A percentile compares a stretch with the other conserved stretches of the same genome.
phyloP scores from a whole-genome alignment of 192 early-diverging fungal genomes.

The Linnemannia schmuckeri region DNA sequence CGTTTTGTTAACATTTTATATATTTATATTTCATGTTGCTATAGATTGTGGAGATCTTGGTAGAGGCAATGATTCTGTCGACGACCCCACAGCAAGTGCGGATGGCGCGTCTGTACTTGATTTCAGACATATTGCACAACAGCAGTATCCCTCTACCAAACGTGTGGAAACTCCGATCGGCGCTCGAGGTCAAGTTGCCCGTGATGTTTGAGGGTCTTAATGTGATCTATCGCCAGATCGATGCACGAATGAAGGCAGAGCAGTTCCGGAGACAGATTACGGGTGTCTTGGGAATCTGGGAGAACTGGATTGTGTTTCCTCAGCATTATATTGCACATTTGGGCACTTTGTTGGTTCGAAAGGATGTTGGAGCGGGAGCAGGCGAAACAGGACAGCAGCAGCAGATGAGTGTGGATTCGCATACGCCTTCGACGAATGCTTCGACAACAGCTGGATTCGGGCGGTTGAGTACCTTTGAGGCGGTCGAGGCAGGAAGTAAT shows the following conservation, averaged over 20 bases:
- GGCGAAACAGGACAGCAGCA: not conserved
- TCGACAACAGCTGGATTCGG: not conserved
- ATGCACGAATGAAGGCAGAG: conserved; percentile 85
- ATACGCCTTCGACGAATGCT: not conserved
- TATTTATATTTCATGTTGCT: too few species aligned
- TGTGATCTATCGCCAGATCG: conserved; percentile 73
- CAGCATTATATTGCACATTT: conserved; percentile 72
- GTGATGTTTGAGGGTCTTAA: conserved; percentile 79
- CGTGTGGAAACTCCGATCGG: conserved; percentile 87
- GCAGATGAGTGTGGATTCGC: conserved; percentile 23
- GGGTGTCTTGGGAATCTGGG: conserved; percentile 84
- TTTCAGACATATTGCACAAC: conserved; percentile 95
- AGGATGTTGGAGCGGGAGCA: not conserved
- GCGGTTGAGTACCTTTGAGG: conserved; percentile 1
- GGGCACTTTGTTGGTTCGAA: conserved; percentile 62
- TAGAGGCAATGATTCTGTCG: conserved; percentile 67
- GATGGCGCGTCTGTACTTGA: conserved; percentile 81
- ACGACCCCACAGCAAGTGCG: conserved; percentile 72
- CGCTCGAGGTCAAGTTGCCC: conserved; percentile 39
- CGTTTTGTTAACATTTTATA: too few species aligned
- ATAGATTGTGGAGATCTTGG: conserved; percentile 77
- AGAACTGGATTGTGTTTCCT: conserved; percentile 91
- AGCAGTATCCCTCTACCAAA: conserved; percentile 82
- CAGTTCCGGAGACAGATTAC: conserved; percentile 77
- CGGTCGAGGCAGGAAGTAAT: not conserved